phyloP scores from a whole-genome alignment of 768 basidiomycete genomes.

The Cystofilobasidium capitatum region DNA sequence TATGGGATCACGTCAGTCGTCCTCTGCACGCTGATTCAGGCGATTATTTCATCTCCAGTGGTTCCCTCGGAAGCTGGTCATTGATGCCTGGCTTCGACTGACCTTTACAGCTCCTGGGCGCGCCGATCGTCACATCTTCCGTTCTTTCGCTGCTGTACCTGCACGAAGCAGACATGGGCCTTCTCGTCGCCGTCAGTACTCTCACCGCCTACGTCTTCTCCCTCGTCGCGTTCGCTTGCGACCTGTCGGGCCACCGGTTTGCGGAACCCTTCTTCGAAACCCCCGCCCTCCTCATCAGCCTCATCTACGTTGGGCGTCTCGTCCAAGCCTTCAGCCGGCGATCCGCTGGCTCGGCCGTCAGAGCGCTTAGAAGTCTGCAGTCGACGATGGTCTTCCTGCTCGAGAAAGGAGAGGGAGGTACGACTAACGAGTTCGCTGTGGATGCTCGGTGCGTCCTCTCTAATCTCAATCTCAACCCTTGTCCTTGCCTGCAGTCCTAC shows the following conservation, averaged over 20 bases:
- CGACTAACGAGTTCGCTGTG: background rate
- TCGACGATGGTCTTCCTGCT: slow-evolving; percentile 38
- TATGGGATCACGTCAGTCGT: slow-evolving; percentile 42
- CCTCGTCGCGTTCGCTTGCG: slow-evolving; percentile 41
- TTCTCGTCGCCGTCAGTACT: slow-evolving; percentile 43
- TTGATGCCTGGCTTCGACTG: background rate
- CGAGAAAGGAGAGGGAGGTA: slow-evolving; percentile 13
- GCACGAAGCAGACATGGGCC: slow-evolving; percentile 41
- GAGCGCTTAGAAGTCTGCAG: slow-evolving; percentile 40
- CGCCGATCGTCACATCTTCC: slow-evolving; percentile 41
- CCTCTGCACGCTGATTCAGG: slow-evolving; percentile 42
- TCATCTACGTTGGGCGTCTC: slow-evolving; percentile 44
- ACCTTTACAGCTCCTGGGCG: slow-evolving; percentile 40
- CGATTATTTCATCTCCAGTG: no score
- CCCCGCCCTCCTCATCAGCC: slow-evolving; percentile 42
- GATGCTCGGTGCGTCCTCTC: background rate
- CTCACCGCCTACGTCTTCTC: slow-evolving; percentile 44
- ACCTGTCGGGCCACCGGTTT: slow-evolving; percentile 37
- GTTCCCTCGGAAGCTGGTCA: no score
- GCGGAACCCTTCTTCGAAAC: slow-evolving; percentile 45
- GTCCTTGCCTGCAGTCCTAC: background rate
- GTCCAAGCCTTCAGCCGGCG: slow-evolving; percentile 42
- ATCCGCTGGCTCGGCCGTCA: slow-evolving; percentile 38
- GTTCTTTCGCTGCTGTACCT: slow-evolving; percentile 41
- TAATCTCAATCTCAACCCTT: background rate